Percentiles rank a stretch among this genome's conserved stretches.
Conservation (phyloP, 345 rosid genomes). For the Cardamine resedifolia region DNA sequence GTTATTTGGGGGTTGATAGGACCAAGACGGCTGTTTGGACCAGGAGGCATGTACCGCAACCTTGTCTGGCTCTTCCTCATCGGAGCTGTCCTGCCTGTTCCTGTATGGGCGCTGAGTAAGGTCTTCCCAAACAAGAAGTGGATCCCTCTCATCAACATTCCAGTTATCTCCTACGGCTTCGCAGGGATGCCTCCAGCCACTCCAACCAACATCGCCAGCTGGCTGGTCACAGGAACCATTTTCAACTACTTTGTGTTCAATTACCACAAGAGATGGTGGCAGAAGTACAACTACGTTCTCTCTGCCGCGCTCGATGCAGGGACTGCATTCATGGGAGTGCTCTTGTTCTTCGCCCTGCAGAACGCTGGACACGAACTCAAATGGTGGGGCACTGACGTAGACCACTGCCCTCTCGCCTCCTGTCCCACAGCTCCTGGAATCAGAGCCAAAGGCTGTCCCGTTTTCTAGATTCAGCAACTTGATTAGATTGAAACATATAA, state of each 20-base stretch:
- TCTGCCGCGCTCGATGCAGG: conserved; percentile 98
- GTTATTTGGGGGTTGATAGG: conserved; percentile 98
- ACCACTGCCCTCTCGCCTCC: conserved; percentile 89
- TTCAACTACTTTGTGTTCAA: conserved; percentile 93
- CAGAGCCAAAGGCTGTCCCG: conserved; percentile 59
- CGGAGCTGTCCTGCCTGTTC: conserved; percentile 92
- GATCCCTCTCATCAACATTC: conserved; percentile 93
- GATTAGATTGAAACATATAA: conserved; percentile 25
- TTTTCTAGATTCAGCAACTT: conserved; percentile 36
- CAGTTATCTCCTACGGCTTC: conserved; percentile 91
- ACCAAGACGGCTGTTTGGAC: conserved; percentile 80
- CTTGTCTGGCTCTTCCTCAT: conserved; percentile 92
- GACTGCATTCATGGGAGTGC: conserved; percentile 96
- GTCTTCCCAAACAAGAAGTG: conserved; percentile 89
- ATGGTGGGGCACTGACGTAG: conserved; percentile 93
- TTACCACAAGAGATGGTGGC: conserved; percentile 96
- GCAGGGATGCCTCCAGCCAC: conserved; percentile 99
- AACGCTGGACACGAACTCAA: conserved; percentile 55
- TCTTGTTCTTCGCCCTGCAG: conserved; percentile 87
- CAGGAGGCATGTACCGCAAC: conserved; percentile 91
- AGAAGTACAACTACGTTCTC: conserved; percentile 92
- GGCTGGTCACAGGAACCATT: conserved; percentile 87
- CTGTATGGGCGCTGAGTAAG: conserved; percentile 83
- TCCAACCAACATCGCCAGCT: conserved; percentile 97
- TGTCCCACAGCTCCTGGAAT: conserved; percentile 94